These are phyloP conservation scores for Blastomyces gilchristii DNA, from an alignment of 2,329 filamentous ascomycete species.

Conservation along the genomic window DNA sequence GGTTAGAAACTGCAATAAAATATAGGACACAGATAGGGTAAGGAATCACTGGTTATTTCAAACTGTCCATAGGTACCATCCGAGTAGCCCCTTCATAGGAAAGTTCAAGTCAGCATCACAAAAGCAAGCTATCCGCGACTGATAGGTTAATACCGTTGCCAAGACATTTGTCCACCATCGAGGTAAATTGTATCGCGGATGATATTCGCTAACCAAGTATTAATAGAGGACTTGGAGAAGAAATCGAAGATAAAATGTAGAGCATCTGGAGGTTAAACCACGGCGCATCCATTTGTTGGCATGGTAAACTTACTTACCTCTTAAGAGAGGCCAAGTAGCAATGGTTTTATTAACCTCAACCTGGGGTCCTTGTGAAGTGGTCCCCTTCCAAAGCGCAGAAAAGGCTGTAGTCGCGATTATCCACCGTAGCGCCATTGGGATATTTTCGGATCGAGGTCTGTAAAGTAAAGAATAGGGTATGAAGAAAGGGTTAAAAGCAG, in stretches of 20 bases:
- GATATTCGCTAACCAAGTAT: constrained; percentile 39
- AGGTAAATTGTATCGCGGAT: constrained; percentile 55
- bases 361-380: constrained; percentile 31
- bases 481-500: neutral
- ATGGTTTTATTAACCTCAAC: constrained; percentile 49
- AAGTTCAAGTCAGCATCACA: neutral
- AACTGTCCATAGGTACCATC: neutral
- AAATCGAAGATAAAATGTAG: neutral
- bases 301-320: constrained; percentile 25
- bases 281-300: neutral
- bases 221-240: constrained; percentile 10
- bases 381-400: constrained; percentile 18
- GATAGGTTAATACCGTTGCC: constrained; percentile 33
- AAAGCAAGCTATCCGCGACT: neutral
- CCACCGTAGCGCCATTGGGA: constrained; percentile 6
- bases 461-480: neutral
- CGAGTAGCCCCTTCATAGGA: neutral
- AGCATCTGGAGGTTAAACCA: neutral
- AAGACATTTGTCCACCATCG: constrained; percentile 51
- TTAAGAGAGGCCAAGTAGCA: constrained; percentile 45
- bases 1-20: neutral
- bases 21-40: neutral
- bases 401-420: constrained; percentile 10
- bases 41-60: neutral
- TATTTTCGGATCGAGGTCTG: neutral